Evolutionary conservation across 2,329 filamentous ascomycete genomes (phyloP).

Genomic region (Pezicula rhizophila): DNA sequence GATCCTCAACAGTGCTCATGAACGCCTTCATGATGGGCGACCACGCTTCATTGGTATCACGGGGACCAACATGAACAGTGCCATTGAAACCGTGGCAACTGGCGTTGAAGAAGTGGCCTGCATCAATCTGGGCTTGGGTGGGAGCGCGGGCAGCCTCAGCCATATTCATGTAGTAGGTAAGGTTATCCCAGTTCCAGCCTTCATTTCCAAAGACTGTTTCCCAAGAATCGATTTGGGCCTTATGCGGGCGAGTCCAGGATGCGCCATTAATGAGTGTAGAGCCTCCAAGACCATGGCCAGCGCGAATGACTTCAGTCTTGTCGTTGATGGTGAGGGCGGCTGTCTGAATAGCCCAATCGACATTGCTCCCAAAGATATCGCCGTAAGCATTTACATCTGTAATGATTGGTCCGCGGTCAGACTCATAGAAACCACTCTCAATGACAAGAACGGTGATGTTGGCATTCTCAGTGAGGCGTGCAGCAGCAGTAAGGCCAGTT

Average conservation of each 20-base stretch:
- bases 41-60: slow-evolving; percentile 17
- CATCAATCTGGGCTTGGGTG: slow-evolving; percentile 12
- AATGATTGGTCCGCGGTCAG: slow-evolving; percentile 20
- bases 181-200: slow-evolving; percentile 4
- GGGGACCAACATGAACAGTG: slow-evolving; percentile 17
- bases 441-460: slow-evolving; percentile 12
- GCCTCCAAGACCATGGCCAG: slow-evolving; percentile 25
- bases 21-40: slow-evolving; percentile 21
- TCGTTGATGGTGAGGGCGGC: slow-evolving; percentile 19
- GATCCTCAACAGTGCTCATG: slow-evolving; percentile 15
- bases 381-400: slow-evolving; percentile 23
- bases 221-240: slow-evolving; percentile 8
- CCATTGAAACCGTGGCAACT: slow-evolving; percentile 22
- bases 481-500: slow-evolving; percentile 11
- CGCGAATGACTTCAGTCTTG: slow-evolving; percentile 12
- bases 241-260: slow-evolving; percentile 26
- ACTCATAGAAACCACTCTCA: slow-evolving; percentile 24
- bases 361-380: slow-evolving; percentile 20
- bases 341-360: slow-evolving; percentile 16
- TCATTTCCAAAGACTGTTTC: slow-evolving; percentile 7
- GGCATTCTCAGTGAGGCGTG: slow-evolving; percentile 11
- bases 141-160: slow-evolving; percentile 17
- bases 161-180: neutral
- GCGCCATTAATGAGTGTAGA: slow-evolving; percentile 25
- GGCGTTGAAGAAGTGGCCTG: slow-evolving; percentile 19